Evolutionary conservation across 768 basidiomycete genomes (phyloP).

Genomic region (Xanthoconium stramineum): DNA sequence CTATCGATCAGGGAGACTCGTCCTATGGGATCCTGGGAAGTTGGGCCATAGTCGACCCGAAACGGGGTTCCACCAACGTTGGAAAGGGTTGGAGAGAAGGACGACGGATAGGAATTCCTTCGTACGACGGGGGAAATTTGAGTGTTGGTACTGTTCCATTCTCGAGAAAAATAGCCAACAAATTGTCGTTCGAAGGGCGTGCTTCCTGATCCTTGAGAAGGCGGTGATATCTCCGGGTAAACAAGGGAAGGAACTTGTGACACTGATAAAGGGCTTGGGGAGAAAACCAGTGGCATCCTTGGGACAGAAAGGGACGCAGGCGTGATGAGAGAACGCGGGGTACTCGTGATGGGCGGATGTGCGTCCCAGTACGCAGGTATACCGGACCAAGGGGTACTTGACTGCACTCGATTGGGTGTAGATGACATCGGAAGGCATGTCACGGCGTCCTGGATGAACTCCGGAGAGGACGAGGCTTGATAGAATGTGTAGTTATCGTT

Average conservation of each 20-base stretch:
- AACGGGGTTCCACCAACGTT: neutral
- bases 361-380: neutral
- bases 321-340: slow-evolving; percentile 7
- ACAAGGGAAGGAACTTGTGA: slow-evolving; percentile 17
- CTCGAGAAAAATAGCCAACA: slow-evolving; percentile 13
- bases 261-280: slow-evolving; percentile 27
- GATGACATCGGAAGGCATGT: slow-evolving; percentile 5
- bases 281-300: slow-evolving; percentile 18
- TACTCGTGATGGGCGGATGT: neutral
- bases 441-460: neutral
- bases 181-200: slow-evolving; percentile 32
- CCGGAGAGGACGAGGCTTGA: neutral
- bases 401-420: slow-evolving; percentile 13
- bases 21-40: slow-evolving; percentile 9
- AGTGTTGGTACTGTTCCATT: slow-evolving; percentile 14
- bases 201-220: slow-evolving; percentile 21
- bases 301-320: slow-evolving; percentile 7
- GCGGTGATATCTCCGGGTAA: slow-evolving; percentile 28
- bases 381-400: neutral
- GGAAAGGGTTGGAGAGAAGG: slow-evolving; percentile 6
- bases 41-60: neutral
- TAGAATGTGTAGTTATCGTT: slow-evolving; percentile 7
- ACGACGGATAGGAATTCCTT: neutral
- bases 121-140: slow-evolving; percentile 26
- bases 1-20: slow-evolving; percentile 28